Percentiles rank a stretch among this genome's conserved stretches.
These are phyloP conservation scores for Aspergillus hortae DNA, from an alignment of 2,329 filamentous ascomycete species.

Conservation along the genomic window DNA sequence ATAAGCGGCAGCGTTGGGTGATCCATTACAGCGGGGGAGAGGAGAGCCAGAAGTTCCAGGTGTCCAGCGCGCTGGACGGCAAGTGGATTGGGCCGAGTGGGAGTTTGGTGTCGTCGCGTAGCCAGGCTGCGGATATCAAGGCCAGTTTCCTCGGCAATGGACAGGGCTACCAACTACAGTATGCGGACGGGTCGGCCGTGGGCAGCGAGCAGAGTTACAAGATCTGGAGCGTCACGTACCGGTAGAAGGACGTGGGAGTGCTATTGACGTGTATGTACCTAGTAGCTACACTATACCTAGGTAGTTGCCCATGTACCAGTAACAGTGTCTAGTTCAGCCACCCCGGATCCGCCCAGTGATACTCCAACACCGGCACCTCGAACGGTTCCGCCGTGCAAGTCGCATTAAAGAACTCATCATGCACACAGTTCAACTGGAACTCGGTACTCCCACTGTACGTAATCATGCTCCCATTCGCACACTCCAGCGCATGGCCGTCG, in stretches of 20 bases:
- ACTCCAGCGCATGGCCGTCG: slow-evolving; percentile 22
- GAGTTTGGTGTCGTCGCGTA: slow-evolving; percentile 16
- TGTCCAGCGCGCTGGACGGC: slow-evolving; percentile 42
- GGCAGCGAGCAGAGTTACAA: slow-evolving; percentile 13
- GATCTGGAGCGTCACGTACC: slow-evolving; percentile 34
- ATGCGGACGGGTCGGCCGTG: slow-evolving; percentile 13
- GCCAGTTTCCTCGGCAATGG: slow-evolving; percentile 35
- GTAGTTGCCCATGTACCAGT: background rate
- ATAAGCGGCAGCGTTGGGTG: slow-evolving; percentile 49
- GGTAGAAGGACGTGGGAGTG: slow-evolving; percentile 2
- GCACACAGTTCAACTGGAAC: slow-evolving; percentile 20
- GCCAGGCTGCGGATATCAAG: slow-evolving; percentile 26
- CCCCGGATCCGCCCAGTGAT: slow-evolving; percentile 18
- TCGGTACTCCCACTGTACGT: slow-evolving; percentile 24
- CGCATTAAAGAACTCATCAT: slow-evolving; percentile 26
- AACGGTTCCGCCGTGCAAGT: slow-evolving; percentile 25
- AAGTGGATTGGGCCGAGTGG: slow-evolving; percentile 31
- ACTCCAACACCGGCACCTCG: slow-evolving; percentile 22
- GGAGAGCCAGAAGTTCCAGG: slow-evolving; percentile 35
- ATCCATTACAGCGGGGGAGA: slow-evolving; percentile 39
- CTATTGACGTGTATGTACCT: too few relatives aligned
- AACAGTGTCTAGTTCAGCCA: background rate
- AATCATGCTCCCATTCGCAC: slow-evolving; percentile 24
- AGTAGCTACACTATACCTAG: background rate
- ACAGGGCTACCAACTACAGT: slow-evolving; percentile 31